These are phyloP conservation scores for Aspergillus bertholletiae DNA, from an alignment of 495 filamentous ascomycete genomes.

Conservation along the genomic window DNA sequence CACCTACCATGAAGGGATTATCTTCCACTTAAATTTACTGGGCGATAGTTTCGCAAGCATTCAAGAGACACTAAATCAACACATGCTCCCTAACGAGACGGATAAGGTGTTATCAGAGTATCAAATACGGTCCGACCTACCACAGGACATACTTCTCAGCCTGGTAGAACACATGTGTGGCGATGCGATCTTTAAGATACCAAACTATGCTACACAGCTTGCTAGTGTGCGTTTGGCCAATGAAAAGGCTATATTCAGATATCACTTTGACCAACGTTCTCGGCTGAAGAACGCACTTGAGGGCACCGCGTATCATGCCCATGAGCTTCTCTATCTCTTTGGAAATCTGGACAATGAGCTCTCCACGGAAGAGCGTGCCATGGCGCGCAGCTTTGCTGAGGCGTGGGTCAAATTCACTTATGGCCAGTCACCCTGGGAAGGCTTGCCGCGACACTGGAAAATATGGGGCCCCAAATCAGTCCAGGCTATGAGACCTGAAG, in stretches of 20 bases:
- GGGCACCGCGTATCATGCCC: constrained; percentile 30
- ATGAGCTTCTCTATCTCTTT: constrained; percentile 30
- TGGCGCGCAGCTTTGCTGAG: constrained; percentile 22
- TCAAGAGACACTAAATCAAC: constrained; percentile 6
- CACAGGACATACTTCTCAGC: constrained; percentile 8
- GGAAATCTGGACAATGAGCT: constrained; percentile 24
- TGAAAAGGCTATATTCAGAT: constrained; percentile 7
- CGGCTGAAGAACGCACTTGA: constrained; percentile 22
- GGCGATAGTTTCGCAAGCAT: constrained; percentile 19
- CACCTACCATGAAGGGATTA: constrained; percentile 31
- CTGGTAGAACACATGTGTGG: constrained; percentile 30
- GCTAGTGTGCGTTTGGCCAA: not conserved
- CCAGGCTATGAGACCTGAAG: constrained; percentile 17
- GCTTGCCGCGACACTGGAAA: constrained; percentile 16
- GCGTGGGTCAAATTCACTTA: constrained; percentile 29
- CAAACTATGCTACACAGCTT: constrained; percentile 18
- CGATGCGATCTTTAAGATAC: constrained; percentile 28
- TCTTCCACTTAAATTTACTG: constrained; percentile 28
- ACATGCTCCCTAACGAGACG: constrained; percentile 13
- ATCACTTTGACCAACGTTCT: constrained; percentile 32
- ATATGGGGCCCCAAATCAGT: constrained; percentile 22
- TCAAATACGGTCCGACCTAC: constrained; percentile 9
- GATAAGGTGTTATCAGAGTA: constrained; percentile 22
- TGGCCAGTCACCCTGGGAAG: constrained; percentile 19
- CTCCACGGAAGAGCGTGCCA: constrained; percentile 14